Evolutionary conservation across 345 rosid species (phyloP).

Genomic region (Syzygium aromaticum): DNA sequence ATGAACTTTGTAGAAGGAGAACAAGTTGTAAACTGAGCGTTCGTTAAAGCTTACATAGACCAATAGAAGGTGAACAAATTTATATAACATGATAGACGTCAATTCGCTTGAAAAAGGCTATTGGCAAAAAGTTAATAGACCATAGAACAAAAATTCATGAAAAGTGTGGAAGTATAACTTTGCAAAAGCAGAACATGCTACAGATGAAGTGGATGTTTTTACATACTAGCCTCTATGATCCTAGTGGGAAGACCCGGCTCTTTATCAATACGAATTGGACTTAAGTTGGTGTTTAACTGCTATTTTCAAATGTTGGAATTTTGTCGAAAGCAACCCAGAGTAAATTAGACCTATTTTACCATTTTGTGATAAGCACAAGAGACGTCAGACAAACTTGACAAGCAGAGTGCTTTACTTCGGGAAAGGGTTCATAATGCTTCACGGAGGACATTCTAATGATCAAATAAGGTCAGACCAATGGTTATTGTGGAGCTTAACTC

Average conservation of each 20-base stretch:
- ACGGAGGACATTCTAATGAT: neutral
- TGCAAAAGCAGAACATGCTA: neutral
- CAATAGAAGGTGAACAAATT: neutral
- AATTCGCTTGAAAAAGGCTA: neutral
- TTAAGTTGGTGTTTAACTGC: neutral
- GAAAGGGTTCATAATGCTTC: neutral
- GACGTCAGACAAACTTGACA: neutral
- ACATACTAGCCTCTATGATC: neutral
- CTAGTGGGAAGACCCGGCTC: neutral
- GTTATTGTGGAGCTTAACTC: neutral
- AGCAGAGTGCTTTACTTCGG: neutral
- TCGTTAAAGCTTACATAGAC: neutral
- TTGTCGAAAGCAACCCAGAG: neutral
- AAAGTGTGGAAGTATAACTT: neutral
- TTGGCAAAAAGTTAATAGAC: neutral
- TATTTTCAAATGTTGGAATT: neutral
- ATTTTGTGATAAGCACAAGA: neutral
- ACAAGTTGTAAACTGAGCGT: neutral
- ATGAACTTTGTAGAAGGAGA: neutral
- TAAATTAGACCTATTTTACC: neutral
- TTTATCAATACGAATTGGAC: neutral
- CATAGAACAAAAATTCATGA: neutral
- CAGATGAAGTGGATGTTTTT: neutral
- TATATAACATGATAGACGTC: neutral
- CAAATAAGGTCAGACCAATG: neutral